phyloP scores from a whole-genome alignment of 768 basidiomycete species.

The Hirschioporus abietinus region DNA sequence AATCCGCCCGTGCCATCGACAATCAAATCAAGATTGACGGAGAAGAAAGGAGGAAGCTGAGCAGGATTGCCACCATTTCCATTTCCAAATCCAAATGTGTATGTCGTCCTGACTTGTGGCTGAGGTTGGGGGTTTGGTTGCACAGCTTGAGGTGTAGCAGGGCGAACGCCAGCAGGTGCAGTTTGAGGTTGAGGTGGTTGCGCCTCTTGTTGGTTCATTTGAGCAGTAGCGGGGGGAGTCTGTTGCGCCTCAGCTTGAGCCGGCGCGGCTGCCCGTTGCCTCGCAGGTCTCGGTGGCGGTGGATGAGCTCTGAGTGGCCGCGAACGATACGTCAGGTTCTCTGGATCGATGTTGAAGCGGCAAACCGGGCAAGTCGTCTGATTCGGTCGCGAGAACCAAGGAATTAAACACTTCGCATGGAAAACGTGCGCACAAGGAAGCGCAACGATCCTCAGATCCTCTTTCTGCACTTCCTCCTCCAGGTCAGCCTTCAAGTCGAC shows the following conservation, averaged over 20 bases:
- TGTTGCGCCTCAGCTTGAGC: constrained; percentile 6
- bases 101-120: neutral
- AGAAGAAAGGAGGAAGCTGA: constrained; percentile 5
- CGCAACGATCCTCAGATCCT: constrained; percentile 47
- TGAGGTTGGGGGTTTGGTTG: constrained; percentile 8
- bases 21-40: constrained; percentile 3
- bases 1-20: constrained; percentile 2
- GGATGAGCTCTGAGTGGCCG: constrained; percentile 8
- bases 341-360: constrained; percentile 78
- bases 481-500: neutral
- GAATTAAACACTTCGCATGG: constrained; percentile 70
- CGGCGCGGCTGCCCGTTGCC: constrained; percentile 10
- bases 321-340: constrained; percentile 52
- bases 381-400: constrained; percentile 76
- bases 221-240: constrained; percentile 10
- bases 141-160: constrained; percentile 15
- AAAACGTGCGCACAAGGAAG: constrained; percentile 82
- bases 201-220: constrained; percentile 19
- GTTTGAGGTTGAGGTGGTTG: constrained; percentile 14
- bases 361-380: constrained; percentile 84
- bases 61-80: constrained; percentile 9
- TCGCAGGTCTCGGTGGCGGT: constrained; percentile 12
- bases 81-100: neutral
- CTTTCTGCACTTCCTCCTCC: neutral
- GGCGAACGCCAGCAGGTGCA: constrained; percentile 6